phyloP scores from a whole-genome alignment of 2,329 filamentous ascomycete genomes.

The Xylariomycetidae sp. region DNA sequence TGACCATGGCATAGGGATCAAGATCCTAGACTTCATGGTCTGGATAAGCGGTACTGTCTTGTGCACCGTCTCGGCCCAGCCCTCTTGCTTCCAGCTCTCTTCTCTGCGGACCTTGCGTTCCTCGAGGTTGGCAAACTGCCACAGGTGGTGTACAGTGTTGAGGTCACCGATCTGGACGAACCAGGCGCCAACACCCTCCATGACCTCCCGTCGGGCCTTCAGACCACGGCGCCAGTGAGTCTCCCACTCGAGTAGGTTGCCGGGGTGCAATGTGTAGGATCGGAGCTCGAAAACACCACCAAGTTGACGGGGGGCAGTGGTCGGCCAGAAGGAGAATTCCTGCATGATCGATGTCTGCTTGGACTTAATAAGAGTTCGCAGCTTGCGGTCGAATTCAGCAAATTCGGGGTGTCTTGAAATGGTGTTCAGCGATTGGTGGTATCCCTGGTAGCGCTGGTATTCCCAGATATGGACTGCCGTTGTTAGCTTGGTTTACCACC shows the following conservation, averaged over 20 bases:
- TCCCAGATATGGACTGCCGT: slow-evolving; percentile 94
- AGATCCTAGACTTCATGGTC: slow-evolving; percentile 87
- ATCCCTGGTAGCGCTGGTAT: slow-evolving; percentile 94
- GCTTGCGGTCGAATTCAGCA: slow-evolving; percentile 72
- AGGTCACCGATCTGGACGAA: slow-evolving; percentile 97
- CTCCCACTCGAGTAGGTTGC: slow-evolving; percentile 97
- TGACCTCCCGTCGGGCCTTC: slow-evolving; percentile 86
- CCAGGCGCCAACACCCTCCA: slow-evolving; percentile 98
- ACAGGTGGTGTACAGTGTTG: slow-evolving; percentile 96
- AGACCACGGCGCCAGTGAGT: slow-evolving; percentile 94
- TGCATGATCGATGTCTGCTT: slow-evolving; percentile 95
- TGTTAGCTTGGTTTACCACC: slow-evolving; percentile 6
- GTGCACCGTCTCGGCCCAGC: slow-evolving; percentile 96
- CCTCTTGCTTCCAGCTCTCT: slow-evolving; percentile 90
- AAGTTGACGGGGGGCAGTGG: slow-evolving; percentile 79
- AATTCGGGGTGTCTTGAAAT: slow-evolving; percentile 83
- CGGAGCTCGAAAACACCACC: slow-evolving; percentile 93
- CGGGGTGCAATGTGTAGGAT: slow-evolving; percentile 92
- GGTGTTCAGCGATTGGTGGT: slow-evolving; percentile 82
- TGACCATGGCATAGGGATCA: slow-evolving; percentile 95
- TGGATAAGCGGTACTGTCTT: slow-evolving; percentile 98
- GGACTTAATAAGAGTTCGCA: slow-evolving; percentile 75
- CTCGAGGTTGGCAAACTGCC: slow-evolving; percentile 97
- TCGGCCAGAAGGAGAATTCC: slow-evolving; percentile 99
- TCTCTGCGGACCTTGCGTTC: slow-evolving; percentile 86